Conservation (phyloP, 345 rosid species). For the Stellera chamaejasme region DNA sequence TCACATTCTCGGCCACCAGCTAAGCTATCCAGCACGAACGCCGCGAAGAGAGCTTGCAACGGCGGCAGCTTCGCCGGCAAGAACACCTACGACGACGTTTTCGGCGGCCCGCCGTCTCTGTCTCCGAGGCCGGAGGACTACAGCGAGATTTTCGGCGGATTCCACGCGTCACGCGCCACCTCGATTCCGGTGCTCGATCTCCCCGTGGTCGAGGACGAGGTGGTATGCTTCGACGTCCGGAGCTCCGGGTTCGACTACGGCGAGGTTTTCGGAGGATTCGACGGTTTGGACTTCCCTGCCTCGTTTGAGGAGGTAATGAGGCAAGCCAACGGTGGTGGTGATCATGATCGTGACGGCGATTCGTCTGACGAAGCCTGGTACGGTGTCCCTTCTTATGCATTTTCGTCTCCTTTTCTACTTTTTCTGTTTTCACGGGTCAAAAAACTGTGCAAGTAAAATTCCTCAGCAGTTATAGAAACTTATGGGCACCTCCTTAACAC, state of each 20-base stretch:
- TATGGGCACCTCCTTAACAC: too few relatives aligned
- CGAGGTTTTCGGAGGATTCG: constrained; percentile 70
- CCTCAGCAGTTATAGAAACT: too few relatives aligned
- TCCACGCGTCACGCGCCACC: constrained; percentile 68
- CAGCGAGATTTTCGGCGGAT: constrained; percentile 68
- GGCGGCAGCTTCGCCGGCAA: constrained; percentile 20
- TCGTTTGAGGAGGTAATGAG: constrained; percentile 41
- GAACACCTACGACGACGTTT: constrained; percentile 66
- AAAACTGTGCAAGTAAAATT: too few relatives aligned
- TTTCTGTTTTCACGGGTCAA: too few relatives aligned
- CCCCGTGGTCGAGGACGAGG: constrained; percentile 38
- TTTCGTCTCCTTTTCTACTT: neutral
- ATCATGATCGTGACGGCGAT: constrained; percentile 18
- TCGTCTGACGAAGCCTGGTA: constrained; percentile 90
- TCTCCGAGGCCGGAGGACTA: constrained; percentile 88
- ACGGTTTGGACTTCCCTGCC: constrained; percentile 47
- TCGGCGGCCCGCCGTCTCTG: constrained; percentile 59
- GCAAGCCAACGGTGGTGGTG: constrained; percentile 23
- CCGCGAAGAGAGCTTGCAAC: constrained; percentile 26
- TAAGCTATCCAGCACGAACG: constrained; percentile 15
- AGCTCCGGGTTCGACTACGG: constrained; percentile 53
- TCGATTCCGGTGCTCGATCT: constrained; percentile 94
- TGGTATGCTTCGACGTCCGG: constrained; percentile 54
- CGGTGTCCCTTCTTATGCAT: neutral
- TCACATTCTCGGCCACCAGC: constrained; percentile 46